These are phyloP conservation scores for Cryptosporidium xiaoi DNA, from an alignment of 169 alveolate genomes.

Conservation along the genomic window DNA sequence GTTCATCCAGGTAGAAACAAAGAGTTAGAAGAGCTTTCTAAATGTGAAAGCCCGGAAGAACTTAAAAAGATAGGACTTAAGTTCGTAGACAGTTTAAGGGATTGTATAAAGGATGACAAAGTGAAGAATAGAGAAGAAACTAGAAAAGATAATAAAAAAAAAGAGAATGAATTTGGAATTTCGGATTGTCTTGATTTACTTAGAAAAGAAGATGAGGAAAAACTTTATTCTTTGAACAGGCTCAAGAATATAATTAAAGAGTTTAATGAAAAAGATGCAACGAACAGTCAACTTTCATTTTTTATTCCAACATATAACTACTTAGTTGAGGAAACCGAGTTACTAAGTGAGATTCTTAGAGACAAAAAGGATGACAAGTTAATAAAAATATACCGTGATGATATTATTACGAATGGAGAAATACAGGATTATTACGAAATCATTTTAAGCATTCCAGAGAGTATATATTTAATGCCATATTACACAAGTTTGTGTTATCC, in stretches of 20 bases:
- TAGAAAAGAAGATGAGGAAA: neutral
- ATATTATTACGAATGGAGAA: slow-evolving; percentile 2
- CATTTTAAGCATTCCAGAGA: slow-evolving; percentile 40
- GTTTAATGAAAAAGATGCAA: neutral
- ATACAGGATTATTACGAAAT: slow-evolving; percentile 51
- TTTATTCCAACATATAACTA: slow-evolving; percentile 20
- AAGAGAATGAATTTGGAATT: slow-evolving; percentile 1
- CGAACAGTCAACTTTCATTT: neutral
- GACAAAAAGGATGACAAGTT: neutral
- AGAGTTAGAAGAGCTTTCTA: slow-evolving; percentile 2
- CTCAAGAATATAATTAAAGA: neutral
- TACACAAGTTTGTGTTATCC: slow-evolving; percentile 49
- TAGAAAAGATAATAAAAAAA: neutral
- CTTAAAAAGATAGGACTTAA: no score
- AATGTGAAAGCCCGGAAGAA: no score
- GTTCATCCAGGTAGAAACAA: slow-evolving; percentile 3
- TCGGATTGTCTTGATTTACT: neutral
- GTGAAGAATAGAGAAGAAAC: no score
- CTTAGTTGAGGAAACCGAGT: slow-evolving; percentile 9
- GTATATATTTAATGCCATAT: slow-evolving; percentile 39
- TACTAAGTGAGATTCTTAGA: neutral
- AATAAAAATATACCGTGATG: slow-evolving; percentile 32
- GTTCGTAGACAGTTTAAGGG: no score
- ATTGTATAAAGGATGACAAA: no score
- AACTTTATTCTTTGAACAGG: neutral